A percentile compares a stretch with the other conserved stretches of the same genome.
phyloP scores from a whole-genome alignment of 2,329 filamentous ascomycete species.

The Pseudocercospora musae region DNA sequence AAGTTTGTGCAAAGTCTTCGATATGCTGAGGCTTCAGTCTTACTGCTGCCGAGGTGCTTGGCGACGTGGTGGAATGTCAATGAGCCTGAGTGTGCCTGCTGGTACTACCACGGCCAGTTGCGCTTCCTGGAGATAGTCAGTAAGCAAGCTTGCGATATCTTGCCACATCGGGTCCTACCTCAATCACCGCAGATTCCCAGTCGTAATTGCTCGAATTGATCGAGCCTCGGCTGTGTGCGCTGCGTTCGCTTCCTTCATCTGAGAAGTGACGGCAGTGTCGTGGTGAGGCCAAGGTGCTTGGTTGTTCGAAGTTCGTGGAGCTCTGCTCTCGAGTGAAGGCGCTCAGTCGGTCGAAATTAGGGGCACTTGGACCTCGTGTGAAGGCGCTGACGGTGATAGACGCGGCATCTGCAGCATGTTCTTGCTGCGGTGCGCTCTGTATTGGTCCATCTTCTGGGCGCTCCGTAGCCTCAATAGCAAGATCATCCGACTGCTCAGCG shows the following conservation, averaged over 20 bases:
- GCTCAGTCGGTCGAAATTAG: background rate
- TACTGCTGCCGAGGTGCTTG: background rate
- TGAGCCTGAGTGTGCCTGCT: background rate
- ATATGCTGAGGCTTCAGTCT: background rate
- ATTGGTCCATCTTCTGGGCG: background rate
- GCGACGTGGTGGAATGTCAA: background rate
- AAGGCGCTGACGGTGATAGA: background rate
- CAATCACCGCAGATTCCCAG: background rate
- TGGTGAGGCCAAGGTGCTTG: background rate
- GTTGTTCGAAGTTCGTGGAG: background rate
- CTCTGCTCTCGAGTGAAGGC: background rate
- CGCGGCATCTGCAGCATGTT: background rate
- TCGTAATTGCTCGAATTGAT: slow-evolving; percentile 2
- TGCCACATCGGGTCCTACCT: background rate
- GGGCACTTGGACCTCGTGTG: background rate
- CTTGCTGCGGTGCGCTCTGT: background rate
- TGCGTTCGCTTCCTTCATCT: background rate
- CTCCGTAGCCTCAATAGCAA: background rate
- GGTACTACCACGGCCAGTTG: background rate
- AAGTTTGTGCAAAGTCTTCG: background rate
- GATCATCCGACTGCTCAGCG: background rate
- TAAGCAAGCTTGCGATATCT: background rate
- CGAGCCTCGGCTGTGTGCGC: background rate
- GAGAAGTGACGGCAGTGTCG: background rate
- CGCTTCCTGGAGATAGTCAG: background rate